Percentiles rank a stretch among this genome's conserved stretches.
Evolutionary conservation across 108 stramenopile genomes (phyloP).

Genomic region (Conticribra weissflogii): DNA sequence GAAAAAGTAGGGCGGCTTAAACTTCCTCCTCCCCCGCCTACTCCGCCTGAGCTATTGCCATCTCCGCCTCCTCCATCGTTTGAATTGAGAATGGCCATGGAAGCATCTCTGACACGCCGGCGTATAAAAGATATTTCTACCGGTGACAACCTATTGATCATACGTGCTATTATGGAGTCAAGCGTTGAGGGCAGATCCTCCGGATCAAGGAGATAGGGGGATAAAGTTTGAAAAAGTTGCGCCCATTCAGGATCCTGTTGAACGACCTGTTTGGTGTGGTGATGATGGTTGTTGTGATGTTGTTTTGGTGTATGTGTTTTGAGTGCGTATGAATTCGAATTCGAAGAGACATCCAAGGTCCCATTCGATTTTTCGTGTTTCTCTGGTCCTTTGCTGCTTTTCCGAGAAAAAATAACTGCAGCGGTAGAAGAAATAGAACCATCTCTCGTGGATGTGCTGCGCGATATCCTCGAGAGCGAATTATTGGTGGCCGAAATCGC

Average conservation of each 20-base stretch:
- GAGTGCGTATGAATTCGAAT: too few species aligned
- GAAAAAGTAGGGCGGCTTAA: background rate
- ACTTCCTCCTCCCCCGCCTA: conserved; percentile 1
- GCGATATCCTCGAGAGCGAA: too few species aligned
- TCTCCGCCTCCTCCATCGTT: background rate
- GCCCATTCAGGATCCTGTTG: too few species aligned
- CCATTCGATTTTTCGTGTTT: too few species aligned
- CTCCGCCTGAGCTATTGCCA: background rate
- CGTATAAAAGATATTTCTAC: conserved; percentile 36
- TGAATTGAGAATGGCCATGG: background rate
- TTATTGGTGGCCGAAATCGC: too few species aligned
- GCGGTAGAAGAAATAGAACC: too few species aligned
- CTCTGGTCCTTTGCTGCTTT: too few species aligned
- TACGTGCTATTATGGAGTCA: conserved; percentile 16
- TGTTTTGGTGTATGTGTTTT: too few species aligned
- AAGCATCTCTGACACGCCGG: conserved; percentile 2
- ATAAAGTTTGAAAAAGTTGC: conserved; percentile 9
- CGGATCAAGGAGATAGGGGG: conserved; percentile 28
- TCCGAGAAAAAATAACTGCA: too few species aligned
- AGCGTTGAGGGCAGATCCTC: conserved; percentile 21
- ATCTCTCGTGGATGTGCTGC: too few species aligned
- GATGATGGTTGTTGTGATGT: background rate
- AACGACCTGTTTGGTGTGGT: background rate
- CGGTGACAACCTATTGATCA: conserved; percentile 20
- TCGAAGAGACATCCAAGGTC: too few species aligned